Evolutionary conservation across 139 green algal genomes (phyloP), one percentile per base, ranked within the genome.

Genomic region (Spirogloea muscicola): DNA sequence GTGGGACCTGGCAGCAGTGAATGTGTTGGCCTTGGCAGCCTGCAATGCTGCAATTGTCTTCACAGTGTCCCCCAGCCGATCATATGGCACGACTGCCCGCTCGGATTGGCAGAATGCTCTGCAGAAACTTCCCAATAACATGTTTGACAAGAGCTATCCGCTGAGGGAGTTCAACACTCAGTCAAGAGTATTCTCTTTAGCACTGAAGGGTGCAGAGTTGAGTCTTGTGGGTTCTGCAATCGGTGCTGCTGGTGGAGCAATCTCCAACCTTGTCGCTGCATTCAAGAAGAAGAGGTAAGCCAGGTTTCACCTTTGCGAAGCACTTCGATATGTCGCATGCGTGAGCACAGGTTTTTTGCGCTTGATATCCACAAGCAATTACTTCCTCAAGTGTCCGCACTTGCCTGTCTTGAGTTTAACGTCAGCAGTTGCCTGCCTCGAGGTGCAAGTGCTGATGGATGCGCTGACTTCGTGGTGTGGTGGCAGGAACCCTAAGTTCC

Each of bases 41-140:
- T 89, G 90, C 55, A 97, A 95, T 58, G 88, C 84, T 3, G 87
- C 88, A 1, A 83, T 92, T 3, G 89, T 96, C 9, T 98, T 91
- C 91, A 77, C 92, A 38, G 62, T 95, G 38, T 86, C 94, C 3
- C 94, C 94, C 43, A 90, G 75, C 36, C 87, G 94, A 38, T 89
- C 84, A 0, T 93, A 91, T 79, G 84, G 90, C 70, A 65, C 80
- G 1, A 72, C 86, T 9, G 75, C 89, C 73, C 91, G 88, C 80
- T 89, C 88, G 40, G 89, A 82, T 9, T 98, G 92, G 92, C 91
- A 97, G 87, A 87, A 87, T 67, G 59, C 67, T 55, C 74, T 93
- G 65, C 55, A 83, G 31, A 58, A 66, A 55, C 79, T 95, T 62
- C 90, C 90, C 37, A 94, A 93, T 81, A 80, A 95, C 65, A 76